A percentile compares a stretch with the other conserved stretches of the same genome.
Conservation (phyloP, 2,329 filamentous ascomycete species). For the Coniochaeta hoffmannii region DNA sequence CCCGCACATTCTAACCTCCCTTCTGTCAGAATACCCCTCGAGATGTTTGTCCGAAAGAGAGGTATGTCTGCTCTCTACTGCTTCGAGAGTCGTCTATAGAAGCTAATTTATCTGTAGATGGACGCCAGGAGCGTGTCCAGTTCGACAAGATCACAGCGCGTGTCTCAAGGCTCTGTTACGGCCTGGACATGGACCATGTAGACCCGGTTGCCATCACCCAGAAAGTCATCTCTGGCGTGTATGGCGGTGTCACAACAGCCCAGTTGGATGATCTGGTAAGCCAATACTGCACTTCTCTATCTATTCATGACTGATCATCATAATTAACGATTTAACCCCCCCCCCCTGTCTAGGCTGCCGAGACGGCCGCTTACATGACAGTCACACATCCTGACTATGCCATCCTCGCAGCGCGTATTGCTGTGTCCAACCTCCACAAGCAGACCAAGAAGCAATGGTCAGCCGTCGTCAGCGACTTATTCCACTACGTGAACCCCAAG, state of each 20-base stretch:
- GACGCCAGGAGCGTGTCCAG: conserved; percentile 98
- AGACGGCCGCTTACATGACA: conserved; percentile 99
- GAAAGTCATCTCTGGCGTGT: conserved; percentile 99
- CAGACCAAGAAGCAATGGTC: conserved; percentile 99
- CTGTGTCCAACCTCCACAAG: conserved; percentile 99
- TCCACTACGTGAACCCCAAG: conserved; percentile 93
- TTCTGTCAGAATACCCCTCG: conserved; percentile 12
- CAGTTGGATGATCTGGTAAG: conserved; percentile 95
- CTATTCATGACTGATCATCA: not conserved
- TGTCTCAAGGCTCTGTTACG: conserved; percentile 95
- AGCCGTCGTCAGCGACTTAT: conserved; percentile 86
- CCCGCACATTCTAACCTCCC: conserved; percentile 2
- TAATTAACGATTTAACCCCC: conserved; percentile 4
- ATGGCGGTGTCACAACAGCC: conserved; percentile 93
- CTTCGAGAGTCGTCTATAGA: not conserved
- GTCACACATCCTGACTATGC: conserved; percentile 98
- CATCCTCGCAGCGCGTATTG: conserved; percentile 95
- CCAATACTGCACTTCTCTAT: conserved; percentile 8
- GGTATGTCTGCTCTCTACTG: conserved; percentile 34
- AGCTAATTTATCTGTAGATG: conserved; percentile 56
- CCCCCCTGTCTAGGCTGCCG: conserved; percentile 65
- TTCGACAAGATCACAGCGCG: conserved; percentile 99
- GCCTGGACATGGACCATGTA: conserved; percentile 88
- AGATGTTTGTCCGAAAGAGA: conserved; percentile 58
- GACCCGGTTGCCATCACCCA: conserved; percentile 97